Evolutionary conservation across 2,329 filamentous ascomycete species (phyloP).

Genomic region (Calonectria pauciramosa): DNA sequence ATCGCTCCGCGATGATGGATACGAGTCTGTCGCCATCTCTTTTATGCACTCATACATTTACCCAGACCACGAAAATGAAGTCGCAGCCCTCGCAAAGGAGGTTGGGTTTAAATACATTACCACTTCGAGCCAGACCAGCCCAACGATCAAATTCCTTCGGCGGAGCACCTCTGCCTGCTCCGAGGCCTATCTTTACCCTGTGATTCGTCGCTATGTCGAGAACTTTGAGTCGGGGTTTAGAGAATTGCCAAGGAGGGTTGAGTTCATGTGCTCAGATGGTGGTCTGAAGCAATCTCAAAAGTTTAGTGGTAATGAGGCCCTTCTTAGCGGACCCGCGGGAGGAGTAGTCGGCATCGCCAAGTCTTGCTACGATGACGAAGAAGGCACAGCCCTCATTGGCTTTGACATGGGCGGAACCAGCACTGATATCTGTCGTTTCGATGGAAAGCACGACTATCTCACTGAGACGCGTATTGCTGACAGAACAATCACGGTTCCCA

Average conservation of each 20-base stretch:
- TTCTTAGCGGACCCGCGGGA: conserved; percentile 78
- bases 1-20: conserved; percentile 72
- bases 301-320: conserved; percentile 75
- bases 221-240: conserved; percentile 76
- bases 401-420: conserved; percentile 72
- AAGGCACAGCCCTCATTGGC: conserved; percentile 71
- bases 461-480: conserved; percentile 79
- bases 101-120: conserved; percentile 81
- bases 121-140: conserved; percentile 74
- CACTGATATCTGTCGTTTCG: conserved; percentile 79
- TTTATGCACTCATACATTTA: conserved; percentile 92
- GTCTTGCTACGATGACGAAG: conserved; percentile 76
- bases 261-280: conserved; percentile 76
- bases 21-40: conserved; percentile 85
- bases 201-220: conserved; percentile 77
- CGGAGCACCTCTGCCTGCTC: conserved; percentile 77
- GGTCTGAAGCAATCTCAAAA: conserved; percentile 63
- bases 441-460: conserved; percentile 78
- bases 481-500: conserved; percentile 78
- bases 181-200: conserved; percentile 80
- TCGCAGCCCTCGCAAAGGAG: conserved; percentile 79
- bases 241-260: conserved; percentile 68
- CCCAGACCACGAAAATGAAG: conserved; percentile 81
- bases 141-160: conserved; percentile 79
- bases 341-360: conserved; percentile 79